Percentiles rank a stretch among this genome's conserved stretches.
phyloP scores from a whole-genome alignment of 2,329 filamentous ascomycete genomes.

The Westerdykella ornata region DNA sequence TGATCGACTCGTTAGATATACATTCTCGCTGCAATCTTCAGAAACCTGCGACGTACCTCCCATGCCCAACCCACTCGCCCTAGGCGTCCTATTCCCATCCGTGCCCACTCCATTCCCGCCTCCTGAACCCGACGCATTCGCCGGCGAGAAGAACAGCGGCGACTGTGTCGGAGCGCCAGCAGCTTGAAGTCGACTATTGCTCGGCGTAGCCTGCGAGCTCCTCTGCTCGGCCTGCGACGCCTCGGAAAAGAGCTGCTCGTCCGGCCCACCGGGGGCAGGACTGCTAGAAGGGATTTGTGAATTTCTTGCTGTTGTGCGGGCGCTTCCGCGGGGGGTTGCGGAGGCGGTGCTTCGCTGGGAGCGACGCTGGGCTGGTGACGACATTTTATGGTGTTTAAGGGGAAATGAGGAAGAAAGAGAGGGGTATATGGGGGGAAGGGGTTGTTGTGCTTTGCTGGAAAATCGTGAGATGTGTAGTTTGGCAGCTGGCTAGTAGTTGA shows the following conservation, averaged over 20 bases:
- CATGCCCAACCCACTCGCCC: slow-evolving; percentile 54
- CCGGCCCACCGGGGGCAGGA: slow-evolving; percentile 39
- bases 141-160: slow-evolving; percentile 68
- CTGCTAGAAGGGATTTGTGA: slow-evolving; percentile 51
- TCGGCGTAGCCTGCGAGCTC: slow-evolving; percentile 42
- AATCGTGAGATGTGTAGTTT: not conserved
- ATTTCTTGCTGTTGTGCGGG: slow-evolving; percentile 47
- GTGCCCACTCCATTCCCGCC: slow-evolving; percentile 33
- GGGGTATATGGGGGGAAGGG: not conserved
- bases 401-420: not conserved
- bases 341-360: slow-evolving; percentile 50
- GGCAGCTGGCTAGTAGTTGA: not conserved
- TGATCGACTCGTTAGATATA: too few species aligned
- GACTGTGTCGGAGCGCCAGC: slow-evolving; percentile 59
- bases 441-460: not conserved
- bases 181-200: slow-evolving; percentile 39
- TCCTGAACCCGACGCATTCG: slow-evolving; percentile 38
- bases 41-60: too few species aligned
- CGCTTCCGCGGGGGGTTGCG: slow-evolving; percentile 50
- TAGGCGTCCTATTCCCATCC: slow-evolving; percentile 60
- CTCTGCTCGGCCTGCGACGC: slow-evolving; percentile 36
- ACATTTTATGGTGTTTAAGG: slow-evolving; percentile 44
- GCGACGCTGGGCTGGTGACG: slow-evolving; percentile 54
- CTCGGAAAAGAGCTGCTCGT: slow-evolving; percentile 41
- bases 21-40: not conserved